Conservation (phyloP, 768 basidiomycete species). For the Agaricus sinodeliciosus region DNA sequence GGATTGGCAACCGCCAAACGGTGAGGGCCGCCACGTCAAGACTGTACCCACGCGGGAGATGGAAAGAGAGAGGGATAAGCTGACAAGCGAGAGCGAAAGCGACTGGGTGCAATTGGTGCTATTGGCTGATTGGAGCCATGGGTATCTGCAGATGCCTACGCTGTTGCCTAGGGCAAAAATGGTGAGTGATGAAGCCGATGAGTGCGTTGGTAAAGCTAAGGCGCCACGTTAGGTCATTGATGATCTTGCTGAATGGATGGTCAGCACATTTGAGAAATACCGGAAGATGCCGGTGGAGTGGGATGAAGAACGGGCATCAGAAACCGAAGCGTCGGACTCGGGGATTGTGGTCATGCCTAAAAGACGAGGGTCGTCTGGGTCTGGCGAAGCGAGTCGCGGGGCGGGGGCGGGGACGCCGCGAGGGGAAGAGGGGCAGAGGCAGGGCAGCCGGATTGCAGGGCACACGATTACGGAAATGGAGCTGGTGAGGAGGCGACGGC, state of each 20-base stretch:
- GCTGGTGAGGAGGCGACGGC: constrained; percentile 68
- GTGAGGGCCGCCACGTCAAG: constrained; percentile 25
- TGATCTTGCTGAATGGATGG: constrained; percentile 89
- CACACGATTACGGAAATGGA: constrained; percentile 74
- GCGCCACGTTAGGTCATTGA: constrained; percentile 44
- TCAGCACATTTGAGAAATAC: constrained; percentile 57
- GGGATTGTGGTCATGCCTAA: constrained; percentile 69
- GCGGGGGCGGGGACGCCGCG: constrained; percentile 7
- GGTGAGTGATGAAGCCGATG: constrained; percentile 22
- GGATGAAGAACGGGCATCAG: constrained; percentile 11
- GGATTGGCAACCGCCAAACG: constrained; percentile 52
- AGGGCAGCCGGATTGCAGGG: constrained; percentile 37
- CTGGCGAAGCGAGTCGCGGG: constrained; percentile 10
- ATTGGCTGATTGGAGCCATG: constrained; percentile 96
- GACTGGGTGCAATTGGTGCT: constrained; percentile 95
- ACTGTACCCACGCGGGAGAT: constrained; percentile 29
- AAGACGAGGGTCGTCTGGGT: constrained; percentile 18
- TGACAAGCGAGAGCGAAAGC: constrained; percentile 70
- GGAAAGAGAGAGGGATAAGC: constrained; percentile 52
- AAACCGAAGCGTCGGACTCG: constrained; percentile 62
- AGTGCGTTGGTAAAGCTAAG: neutral
- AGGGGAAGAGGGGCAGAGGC: constrained; percentile 21
- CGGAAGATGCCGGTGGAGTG: constrained; percentile 12
- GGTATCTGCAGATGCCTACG: constrained; percentile 91
- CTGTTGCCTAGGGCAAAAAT: constrained; percentile 78